Base-by-base conservation (phyloP, 352 stramenopile genomes). In the Pythium graminicola region DNA sequence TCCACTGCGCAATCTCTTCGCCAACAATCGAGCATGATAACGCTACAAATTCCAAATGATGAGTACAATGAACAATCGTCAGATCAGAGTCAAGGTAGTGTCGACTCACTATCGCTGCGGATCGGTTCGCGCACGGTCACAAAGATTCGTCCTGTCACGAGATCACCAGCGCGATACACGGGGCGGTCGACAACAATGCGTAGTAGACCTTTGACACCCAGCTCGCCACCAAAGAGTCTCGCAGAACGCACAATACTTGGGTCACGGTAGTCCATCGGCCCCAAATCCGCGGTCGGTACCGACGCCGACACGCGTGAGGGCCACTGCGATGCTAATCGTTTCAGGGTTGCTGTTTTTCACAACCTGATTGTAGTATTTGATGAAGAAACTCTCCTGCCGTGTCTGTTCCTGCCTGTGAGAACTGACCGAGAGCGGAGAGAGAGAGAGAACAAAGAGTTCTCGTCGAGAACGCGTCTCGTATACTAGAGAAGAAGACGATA, bases 1-100 rank as follows among this genome's bases (percentile, higher is more conserved):
- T 80, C 76, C 76, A 86, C 51, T 86, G 76, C 13, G 76, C 73
- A 38, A 78, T 84, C 35, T 86, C 76, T 56, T 86, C 76, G 6
- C 76, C 76, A 24, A 70, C 55, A 54, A 86, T 70, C 28, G 64
- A 72, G 46, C 67, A 79, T 55, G 76, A 70, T 50, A 86, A 59
- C 46, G 71, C 76, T 86, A 40, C 19, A 49, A 4, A 27, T 17
- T 17, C 19, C 32, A 44, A 23, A 27, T 24, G 7, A 24, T 47
- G 28, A 47, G 40, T 47, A 20, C 6, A 4, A 29, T 27, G 22
- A 8, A 24, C 22, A 44, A 45, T 26, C 38, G 36, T 20, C 0
- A 29, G 16, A 6, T 6, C 17, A 8, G 0, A 14, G 24, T 31
- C 13, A 14, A 23, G 9, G 33, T 3, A 26, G 14, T 28, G 11